Evolutionary conservation across 805 yeast species (phyloP).

Genomic region (Blastobotrys terrestris): DNA sequence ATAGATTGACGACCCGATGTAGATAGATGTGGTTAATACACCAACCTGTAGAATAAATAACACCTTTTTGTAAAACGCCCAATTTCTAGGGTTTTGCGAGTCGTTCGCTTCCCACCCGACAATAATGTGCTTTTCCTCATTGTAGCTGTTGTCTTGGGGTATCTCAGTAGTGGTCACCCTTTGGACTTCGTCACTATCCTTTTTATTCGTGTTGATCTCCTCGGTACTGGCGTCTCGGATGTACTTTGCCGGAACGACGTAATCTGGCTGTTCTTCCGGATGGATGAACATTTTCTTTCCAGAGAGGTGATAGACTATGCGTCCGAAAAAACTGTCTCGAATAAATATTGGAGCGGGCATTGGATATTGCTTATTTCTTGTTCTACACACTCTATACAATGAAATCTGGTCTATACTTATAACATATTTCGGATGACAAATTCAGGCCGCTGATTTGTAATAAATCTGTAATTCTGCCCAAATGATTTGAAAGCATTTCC

Average conservation of each 20-base stretch:
- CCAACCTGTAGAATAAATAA: constrained; percentile 35
- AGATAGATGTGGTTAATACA: constrained; percentile 41
- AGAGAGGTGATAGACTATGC: constrained; percentile 27
- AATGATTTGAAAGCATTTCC: no score
- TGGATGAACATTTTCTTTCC: constrained; percentile 23
- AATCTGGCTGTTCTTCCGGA: constrained; percentile 28
- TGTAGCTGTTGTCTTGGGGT: background rate
- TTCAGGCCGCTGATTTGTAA: background rate
- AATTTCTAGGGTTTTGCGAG: constrained; percentile 49
- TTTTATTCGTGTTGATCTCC: background rate
- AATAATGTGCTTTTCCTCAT: background rate
- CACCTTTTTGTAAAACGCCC: constrained; percentile 40
- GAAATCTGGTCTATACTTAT: no score
- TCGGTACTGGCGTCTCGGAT: background rate
- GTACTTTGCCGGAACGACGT: constrained; percentile 29
- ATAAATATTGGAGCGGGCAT: constrained; percentile 14
- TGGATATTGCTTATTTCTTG: background rate
- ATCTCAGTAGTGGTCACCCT: background rate
- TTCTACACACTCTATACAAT: no score
- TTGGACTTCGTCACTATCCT: background rate
- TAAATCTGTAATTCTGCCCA: background rate
- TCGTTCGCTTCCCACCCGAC: constrained; percentile 32
- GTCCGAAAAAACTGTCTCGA: constrained; percentile 28
- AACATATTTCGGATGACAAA: no score
- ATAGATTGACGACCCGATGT: constrained; percentile 49